These are phyloP conservation scores for Nigrospora sphaerica DNA, from an alignment of 2,329 filamentous ascomycete species.

Conservation along the genomic window DNA sequence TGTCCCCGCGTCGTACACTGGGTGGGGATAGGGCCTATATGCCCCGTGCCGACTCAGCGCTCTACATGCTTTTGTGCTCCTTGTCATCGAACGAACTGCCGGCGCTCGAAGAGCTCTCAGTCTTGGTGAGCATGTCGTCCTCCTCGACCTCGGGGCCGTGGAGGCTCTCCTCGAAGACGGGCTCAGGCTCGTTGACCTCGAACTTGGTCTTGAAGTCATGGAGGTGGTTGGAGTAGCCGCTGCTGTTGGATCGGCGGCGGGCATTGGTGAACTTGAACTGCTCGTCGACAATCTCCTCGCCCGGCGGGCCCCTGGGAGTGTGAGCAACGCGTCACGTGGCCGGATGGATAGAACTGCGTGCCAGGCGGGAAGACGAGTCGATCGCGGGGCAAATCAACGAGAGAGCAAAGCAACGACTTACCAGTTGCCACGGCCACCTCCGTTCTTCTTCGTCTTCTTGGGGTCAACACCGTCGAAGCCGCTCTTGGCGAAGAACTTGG, in stretches of 20 bases:
- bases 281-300: constrained; percentile 79
- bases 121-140: constrained; percentile 50
- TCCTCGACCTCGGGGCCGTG: constrained; percentile 60
- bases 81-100: constrained; percentile 52
- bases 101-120: constrained; percentile 51
- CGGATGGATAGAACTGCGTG: not conserved
- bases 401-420: constrained; percentile 36
- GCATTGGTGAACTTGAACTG: constrained; percentile 78
- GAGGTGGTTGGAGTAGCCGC: constrained; percentile 61
- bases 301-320: constrained; percentile 66
- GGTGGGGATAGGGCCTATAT: not conserved
- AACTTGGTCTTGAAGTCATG: constrained; percentile 94
- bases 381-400: not conserved
- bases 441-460: constrained; percentile 95
- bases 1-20: not conserved
- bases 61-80: constrained; percentile 10
- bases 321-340: constrained; percentile 8
- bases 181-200: constrained; percentile 81
- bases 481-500: constrained; percentile 88
- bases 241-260: constrained; percentile 90
- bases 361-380: not conserved
- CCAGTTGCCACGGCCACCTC: constrained; percentile 90
- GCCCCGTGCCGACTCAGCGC: not conserved
- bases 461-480: constrained; percentile 77
- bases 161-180: constrained; percentile 82